Evolutionary conservation across 768 basidiomycete species (phyloP).

Genomic region (Porphyrellus cyaneotinctus): DNA sequence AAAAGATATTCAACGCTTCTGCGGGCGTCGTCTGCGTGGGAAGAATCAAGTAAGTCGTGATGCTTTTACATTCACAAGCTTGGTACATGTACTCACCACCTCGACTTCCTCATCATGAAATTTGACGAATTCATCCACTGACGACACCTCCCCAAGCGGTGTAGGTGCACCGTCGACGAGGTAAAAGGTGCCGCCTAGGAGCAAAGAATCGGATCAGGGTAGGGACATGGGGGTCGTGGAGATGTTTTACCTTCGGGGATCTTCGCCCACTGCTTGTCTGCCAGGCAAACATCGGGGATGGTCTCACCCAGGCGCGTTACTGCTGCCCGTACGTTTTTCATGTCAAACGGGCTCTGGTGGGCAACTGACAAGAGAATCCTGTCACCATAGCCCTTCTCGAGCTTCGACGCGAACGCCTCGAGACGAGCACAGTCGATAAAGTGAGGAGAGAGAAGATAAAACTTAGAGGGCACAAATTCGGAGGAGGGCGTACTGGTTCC

Average conservation of each 20-base stretch:
- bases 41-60: neutral
- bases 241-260: slow-evolving; percentile 16
- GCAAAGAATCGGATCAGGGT: neutral
- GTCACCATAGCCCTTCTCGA: slow-evolving; percentile 29
- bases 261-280: slow-evolving; percentile 16
- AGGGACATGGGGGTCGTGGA: neutral
- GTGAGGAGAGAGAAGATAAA: slow-evolving; percentile 24
- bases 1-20: slow-evolving; percentile 44
- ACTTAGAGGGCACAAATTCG: slow-evolving; percentile 18
- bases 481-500: slow-evolving; percentile 24
- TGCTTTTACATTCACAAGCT: neutral
- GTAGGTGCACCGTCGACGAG: slow-evolving; percentile 12
- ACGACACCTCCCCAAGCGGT: slow-evolving; percentile 8
- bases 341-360: slow-evolving; percentile 10
- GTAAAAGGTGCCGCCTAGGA: slow-evolving; percentile 15
- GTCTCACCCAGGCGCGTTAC: slow-evolving; percentile 9
- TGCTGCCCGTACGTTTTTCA: slow-evolving; percentile 5
- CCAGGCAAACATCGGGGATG: slow-evolving; percentile 8
- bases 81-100: slow-evolving; percentile 11
- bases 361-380: slow-evolving; percentile 23
- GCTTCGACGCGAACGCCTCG: slow-evolving; percentile 14
- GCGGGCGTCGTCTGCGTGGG: slow-evolving; percentile 37
- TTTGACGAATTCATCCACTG: slow-evolving; percentile 15
- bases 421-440: slow-evolving; percentile 13
- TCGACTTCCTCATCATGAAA: slow-evolving; percentile 2